A percentile compares a stretch with the other conserved stretches of the same genome.
Conservation (phyloP, 202 grass and related monocot species). For the Panicum virgatum region DNA sequence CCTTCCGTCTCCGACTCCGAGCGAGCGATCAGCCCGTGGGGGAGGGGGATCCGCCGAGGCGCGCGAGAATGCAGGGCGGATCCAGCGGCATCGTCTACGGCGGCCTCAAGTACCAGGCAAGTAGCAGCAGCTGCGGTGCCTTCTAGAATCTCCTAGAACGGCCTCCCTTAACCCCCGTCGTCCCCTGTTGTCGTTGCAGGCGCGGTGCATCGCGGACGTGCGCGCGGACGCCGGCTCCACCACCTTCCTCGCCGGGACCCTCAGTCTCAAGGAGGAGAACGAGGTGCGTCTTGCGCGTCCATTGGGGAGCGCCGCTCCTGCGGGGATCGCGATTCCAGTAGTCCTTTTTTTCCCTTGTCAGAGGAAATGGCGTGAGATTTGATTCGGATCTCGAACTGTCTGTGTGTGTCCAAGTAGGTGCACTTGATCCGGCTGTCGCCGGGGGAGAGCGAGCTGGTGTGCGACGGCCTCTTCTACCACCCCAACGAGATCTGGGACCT, state of each 20-base stretch:
- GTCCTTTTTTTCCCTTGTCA: neutral
- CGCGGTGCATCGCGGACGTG: conserved; percentile 86
- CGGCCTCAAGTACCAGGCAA: conserved; percentile 93
- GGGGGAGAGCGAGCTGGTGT: conserved; percentile 72
- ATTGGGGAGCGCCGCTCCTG: neutral
- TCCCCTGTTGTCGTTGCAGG: conserved; percentile 41
- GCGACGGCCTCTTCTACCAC: conserved; percentile 96
- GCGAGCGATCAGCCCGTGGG: conserved; percentile 4
- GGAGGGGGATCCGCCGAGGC: neutral
- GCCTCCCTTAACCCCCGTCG: neutral
- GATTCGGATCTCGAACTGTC: conserved; percentile 32
- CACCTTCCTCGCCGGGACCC: conserved; percentile 93
- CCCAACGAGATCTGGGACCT: conserved; percentile 99
- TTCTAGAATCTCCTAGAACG: conserved; percentile 28
- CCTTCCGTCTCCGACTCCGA: neutral
- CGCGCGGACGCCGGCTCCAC: conserved; percentile 67
- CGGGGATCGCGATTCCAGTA: neutral
- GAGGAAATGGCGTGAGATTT: conserved; percentile 5
- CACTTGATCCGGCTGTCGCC: conserved; percentile 88
- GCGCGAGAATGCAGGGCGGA: conserved; percentile 68
- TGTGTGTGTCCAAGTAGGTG: conserved; percentile 53
- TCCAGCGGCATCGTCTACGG: conserved; percentile 93
- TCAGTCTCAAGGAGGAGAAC: conserved; percentile 97
- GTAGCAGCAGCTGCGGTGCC: neutral
- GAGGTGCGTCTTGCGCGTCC: conserved; percentile 43